A percentile compares a stretch with the other conserved stretches of the same genome.
phyloP scores from a whole-genome alignment of 257 asterid genomes.

The Solanum rostratum region DNA sequence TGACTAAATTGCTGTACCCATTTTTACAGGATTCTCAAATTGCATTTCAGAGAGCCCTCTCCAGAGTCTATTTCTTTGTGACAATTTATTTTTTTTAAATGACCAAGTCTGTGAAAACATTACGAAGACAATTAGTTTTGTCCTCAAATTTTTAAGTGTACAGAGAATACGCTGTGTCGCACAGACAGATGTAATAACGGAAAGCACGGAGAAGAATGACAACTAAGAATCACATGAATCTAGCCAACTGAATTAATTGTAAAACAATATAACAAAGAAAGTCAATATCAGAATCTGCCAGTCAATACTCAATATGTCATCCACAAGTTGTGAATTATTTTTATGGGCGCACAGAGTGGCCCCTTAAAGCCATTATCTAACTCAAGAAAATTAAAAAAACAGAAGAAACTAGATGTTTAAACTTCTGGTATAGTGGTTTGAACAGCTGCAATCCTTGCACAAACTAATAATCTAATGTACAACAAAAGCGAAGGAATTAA shows the following conservation, averaged over 20 bases:
- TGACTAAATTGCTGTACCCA: background rate
- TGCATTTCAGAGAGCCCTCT: background rate
- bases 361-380: background rate
- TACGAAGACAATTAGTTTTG: background rate
- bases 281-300: background rate
- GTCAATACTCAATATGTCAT: background rate
- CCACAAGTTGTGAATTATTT: background rate
- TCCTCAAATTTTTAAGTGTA: background rate
- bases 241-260: background rate
- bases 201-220: background rate
- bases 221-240: background rate
- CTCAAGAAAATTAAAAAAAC: background rate
- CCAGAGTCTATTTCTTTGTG: background rate
- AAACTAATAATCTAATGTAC: background rate
- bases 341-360: no score
- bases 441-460: background rate
- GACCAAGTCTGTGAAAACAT: background rate
- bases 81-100: background rate
- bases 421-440: background rate
- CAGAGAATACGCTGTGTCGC: background rate
- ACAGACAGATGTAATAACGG: background rate
- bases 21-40: background rate
- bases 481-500: background rate
- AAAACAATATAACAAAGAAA: background rate
- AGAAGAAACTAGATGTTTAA: background rate